Evolutionary conservation across 192 early-diverging fungal species (phyloP).

Genomic region (Coemansia sp.): DNA sequence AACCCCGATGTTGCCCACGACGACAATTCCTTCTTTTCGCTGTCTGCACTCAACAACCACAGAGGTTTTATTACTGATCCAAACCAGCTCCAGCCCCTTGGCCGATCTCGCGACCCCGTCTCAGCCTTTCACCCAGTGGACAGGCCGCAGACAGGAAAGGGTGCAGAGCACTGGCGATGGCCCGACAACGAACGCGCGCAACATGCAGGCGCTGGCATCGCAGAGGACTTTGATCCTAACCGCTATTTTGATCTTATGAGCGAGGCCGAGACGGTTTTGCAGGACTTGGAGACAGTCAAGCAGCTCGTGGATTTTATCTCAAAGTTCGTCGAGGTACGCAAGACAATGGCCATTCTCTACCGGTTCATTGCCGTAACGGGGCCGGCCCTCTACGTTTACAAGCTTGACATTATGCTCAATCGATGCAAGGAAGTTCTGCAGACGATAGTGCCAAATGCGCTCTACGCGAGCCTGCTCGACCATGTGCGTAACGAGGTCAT

Average conservation of each 20-base stretch:
- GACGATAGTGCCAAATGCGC: conserved; percentile 20
- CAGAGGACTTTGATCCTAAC: conserved; percentile 36
- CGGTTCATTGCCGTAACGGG: conserved; percentile 47
- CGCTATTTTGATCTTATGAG: conserved; percentile 25
- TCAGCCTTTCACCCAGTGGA: background rate
- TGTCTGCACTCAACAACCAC: background rate
- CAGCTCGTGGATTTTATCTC: conserved; percentile 37
- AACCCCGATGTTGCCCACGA: background rate
- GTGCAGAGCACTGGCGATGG: background rate
- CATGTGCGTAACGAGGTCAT: conserved; percentile 34
- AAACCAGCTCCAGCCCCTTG: background rate
- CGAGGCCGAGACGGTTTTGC: conserved; percentile 30
- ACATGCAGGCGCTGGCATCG: background rate
- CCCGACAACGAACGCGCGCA: background rate
- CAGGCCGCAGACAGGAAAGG: background rate
- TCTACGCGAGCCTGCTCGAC: conserved; percentile 31
- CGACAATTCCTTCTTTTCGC: background rate
- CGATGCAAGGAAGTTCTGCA: conserved; percentile 25
- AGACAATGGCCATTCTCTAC: conserved; percentile 49
- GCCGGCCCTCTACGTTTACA: conserved; percentile 35
- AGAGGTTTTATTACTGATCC: background rate
- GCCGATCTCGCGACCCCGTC: background rate
- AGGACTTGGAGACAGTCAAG: conserved; percentile 32
- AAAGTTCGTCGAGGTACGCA: conserved; percentile 48
- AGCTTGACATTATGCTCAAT: conserved; percentile 30